phyloP scores from a whole-genome alignment of 176 grass and related monocot species.

The Zoysia japonica region DNA sequence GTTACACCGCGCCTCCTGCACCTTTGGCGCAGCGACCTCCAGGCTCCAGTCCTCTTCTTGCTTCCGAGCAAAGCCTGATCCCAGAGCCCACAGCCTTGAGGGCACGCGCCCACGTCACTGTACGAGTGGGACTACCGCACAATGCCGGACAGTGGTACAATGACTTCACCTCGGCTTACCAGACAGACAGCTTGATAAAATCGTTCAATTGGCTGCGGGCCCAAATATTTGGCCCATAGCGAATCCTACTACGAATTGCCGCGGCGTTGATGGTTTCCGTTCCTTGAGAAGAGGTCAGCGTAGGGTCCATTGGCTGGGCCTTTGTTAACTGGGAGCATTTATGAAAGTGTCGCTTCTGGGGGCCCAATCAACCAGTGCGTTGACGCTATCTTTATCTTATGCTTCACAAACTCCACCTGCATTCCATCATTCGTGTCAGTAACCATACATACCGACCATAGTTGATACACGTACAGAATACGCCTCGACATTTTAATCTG shows the following conservation, averaged over 20 bases:
- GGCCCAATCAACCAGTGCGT: not conserved
- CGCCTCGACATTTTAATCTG: too few species aligned
- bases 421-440: not conserved
- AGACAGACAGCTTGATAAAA: not conserved
- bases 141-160: too few species aligned
- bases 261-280: not conserved
- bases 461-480: too few species aligned
- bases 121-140: too few species aligned
- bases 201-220: not conserved
- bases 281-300: not conserved
- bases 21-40: not conserved
- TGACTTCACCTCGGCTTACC: too few species aligned
- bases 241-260: not conserved
- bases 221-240: not conserved
- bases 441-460: not conserved
- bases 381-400: not conserved
- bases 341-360: not conserved
- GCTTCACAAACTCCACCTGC: too few species aligned
- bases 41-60: too few species aligned
- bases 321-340: not conserved
- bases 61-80: too few species aligned
- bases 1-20: too few species aligned
- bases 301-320: not conserved
- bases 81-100: too few species aligned
- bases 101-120: too few species aligned